A percentile compares a stretch with the other conserved stretches of the same genome.
These are phyloP conservation scores for Populus hybrid DNA, from an alignment of 441 rosid genomes.

Conservation along the genomic window DNA sequence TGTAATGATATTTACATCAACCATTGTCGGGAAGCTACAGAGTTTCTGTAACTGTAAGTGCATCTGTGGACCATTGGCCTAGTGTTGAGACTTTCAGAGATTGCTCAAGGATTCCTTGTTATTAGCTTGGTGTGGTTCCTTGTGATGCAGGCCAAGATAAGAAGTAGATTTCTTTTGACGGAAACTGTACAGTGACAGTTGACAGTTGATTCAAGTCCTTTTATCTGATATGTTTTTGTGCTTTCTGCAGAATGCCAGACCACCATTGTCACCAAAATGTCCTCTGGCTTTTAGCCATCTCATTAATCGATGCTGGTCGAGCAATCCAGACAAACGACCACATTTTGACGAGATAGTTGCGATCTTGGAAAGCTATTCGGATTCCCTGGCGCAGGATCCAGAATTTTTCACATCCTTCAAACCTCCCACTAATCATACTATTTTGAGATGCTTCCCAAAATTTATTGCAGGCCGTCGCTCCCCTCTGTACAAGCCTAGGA, in stretches of 20 bases:
- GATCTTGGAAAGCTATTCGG: slow-evolving; percentile 48
- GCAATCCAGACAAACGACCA: slow-evolving; percentile 57
- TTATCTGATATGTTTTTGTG: slow-evolving; percentile 1
- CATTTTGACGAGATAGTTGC: slow-evolving; percentile 58
- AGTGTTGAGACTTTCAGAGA: neutral
- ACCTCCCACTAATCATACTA: slow-evolving; percentile 27
- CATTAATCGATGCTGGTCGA: slow-evolving; percentile 64
- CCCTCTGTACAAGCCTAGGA: slow-evolving; percentile 24
- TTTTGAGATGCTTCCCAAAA: slow-evolving; percentile 42
- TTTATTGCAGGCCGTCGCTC: slow-evolving; percentile 24
- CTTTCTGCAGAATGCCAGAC: slow-evolving; percentile 63
- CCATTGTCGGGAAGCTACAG: neutral
- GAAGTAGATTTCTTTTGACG: neutral
- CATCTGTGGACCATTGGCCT: neutral
- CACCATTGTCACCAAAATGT: slow-evolving; percentile 55
- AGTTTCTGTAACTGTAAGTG: neutral
- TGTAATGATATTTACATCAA: neutral
- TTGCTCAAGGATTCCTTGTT: neutral
- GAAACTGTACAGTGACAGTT: neutral
- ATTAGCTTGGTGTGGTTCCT: neutral
- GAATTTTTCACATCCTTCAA: slow-evolving; percentile 43
- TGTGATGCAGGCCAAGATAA: neutral
- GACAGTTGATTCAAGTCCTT: neutral
- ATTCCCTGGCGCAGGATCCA: slow-evolving; percentile 50
- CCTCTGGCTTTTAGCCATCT: slow-evolving; percentile 54